Conservation (phyloP, 163 green algal species). For the Trebouxiophyceae sp. region DNA sequence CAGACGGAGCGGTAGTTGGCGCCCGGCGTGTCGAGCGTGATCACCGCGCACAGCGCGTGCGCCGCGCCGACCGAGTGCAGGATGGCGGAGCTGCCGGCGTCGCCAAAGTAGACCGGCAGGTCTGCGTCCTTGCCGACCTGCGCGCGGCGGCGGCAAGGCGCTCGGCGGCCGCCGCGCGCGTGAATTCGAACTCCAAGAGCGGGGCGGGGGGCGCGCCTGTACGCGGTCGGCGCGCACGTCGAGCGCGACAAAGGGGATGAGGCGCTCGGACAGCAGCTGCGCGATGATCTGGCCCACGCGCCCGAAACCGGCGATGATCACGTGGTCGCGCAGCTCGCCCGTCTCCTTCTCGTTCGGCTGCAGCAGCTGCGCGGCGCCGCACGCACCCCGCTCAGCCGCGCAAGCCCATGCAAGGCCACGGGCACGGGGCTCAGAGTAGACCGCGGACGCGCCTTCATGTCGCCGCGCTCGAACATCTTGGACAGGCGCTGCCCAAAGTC, state of each 20-base stretch:
- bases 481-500: constrained; percentile 65
- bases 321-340: constrained; percentile 83
- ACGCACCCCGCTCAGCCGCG: no score
- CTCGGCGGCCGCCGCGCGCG: no score
- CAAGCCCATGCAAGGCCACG: no score
- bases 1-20: constrained; percentile 97
- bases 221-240: constrained; percentile 76
- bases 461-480: constrained; percentile 62
- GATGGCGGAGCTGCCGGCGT: constrained; percentile 83
- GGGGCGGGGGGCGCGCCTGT: constrained; percentile 10
- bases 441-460: constrained; percentile 62
- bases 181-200: no score
- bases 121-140: constrained; percentile 69
- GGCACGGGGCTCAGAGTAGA: no score
- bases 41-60: constrained; percentile 82
- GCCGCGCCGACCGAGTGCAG: constrained; percentile 83
- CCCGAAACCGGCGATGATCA: constrained; percentile 97
- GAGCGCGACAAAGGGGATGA: constrained; percentile 97
- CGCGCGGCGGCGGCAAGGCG: no score
- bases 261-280: constrained; percentile 85
- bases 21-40: constrained; percentile 84
- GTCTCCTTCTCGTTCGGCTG: constrained; percentile 63
- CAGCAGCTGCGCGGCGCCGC: no score
- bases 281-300: constrained; percentile 92
- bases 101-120: constrained; percentile 97